Conservation (phyloP, 2,329 filamentous ascomycete genomes). For the Ilyonectria robusta region DNA sequence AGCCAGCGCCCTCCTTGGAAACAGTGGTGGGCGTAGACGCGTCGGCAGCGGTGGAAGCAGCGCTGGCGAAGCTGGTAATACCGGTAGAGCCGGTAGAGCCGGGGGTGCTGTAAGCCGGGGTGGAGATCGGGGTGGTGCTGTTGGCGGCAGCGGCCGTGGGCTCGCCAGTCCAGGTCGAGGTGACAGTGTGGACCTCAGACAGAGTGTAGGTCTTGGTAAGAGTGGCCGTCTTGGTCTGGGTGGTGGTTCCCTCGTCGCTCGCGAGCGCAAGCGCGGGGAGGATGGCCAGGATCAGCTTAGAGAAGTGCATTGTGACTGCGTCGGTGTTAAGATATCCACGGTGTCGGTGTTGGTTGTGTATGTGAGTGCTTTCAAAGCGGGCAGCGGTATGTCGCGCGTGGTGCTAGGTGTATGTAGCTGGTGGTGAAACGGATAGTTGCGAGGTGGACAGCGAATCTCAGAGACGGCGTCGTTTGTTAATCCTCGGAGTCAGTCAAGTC, state of each 20-base stretch:
- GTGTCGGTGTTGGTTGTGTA: constrained; percentile 29
- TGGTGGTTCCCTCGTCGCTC: constrained; percentile 54
- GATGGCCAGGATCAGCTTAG: constrained; percentile 62
- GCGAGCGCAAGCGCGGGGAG: constrained; percentile 70
- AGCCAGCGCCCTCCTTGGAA: constrained; percentile 57
- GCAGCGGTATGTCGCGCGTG: constrained; percentile 34
- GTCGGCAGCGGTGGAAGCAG: constrained; percentile 38
- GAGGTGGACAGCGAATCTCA: constrained; percentile 17
- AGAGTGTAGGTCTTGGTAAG: constrained; percentile 68
- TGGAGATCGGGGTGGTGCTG: constrained; percentile 46
- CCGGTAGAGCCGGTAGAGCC: constrained; percentile 38
- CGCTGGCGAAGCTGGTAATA: constrained; percentile 37
- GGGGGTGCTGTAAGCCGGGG: constrained; percentile 33
- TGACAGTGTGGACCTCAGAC: constrained; percentile 60
- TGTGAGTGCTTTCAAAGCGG: constrained; percentile 45
- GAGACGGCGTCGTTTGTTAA: constrained; percentile 7
- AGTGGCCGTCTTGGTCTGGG: constrained; percentile 65
- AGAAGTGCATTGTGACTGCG: constrained; percentile 55
- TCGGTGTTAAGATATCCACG: constrained; percentile 18
- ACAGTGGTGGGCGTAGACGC: constrained; percentile 52
- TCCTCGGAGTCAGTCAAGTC: constrained; percentile 19
- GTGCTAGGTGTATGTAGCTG: constrained; percentile 23
- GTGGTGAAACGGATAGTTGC: neutral
- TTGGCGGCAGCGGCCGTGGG: constrained; percentile 45
- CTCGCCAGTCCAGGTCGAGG: constrained; percentile 44